Evolutionary conservation across 108 stramenopile genomes (phyloP).

Genomic region (Cylindrotheca closterium): DNA sequence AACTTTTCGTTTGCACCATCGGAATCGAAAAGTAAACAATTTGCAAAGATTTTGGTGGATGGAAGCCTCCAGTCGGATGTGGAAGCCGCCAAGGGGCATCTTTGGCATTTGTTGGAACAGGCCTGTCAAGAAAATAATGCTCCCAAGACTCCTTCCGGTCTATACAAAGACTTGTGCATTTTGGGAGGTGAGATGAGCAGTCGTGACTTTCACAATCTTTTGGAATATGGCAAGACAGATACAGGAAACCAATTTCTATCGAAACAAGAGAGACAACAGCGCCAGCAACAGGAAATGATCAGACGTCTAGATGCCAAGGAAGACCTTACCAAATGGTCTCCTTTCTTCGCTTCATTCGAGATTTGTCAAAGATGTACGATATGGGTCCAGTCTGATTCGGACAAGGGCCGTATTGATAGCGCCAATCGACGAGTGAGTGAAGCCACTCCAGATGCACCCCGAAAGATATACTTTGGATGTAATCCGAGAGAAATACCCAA

Average conservation of each 20-base stretch:
- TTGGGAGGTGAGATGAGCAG: conserved; percentile 66
- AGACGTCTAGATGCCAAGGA: conserved; percentile 43
- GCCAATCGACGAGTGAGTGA: conserved; percentile 50
- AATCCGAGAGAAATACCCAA: conserved; percentile 51
- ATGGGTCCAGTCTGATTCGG: conserved; percentile 78
- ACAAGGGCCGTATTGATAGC: conserved; percentile 71
- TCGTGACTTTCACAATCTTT: conserved; percentile 55
- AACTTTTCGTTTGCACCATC: conserved; percentile 68
- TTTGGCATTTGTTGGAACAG: conserved; percentile 53
- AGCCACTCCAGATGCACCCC: conserved; percentile 43
- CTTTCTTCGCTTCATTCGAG: conserved; percentile 75
- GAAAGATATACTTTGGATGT: conserved; percentile 76
- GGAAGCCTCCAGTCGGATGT: conserved; percentile 49
- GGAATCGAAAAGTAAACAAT: conserved; percentile 78
- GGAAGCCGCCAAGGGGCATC: conserved; percentile 29
- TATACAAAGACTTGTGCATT: conserved; percentile 63
- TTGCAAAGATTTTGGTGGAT: conserved; percentile 60
- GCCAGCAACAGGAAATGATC: not conserved
- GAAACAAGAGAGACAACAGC: not conserved
- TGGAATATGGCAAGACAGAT: conserved; percentile 30
- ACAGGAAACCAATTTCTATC: conserved; percentile 1
- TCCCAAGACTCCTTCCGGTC: conserved; percentile 47
- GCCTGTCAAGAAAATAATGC: conserved; percentile 52
- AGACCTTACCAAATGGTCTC: conserved; percentile 48
- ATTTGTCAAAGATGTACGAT: conserved; percentile 64